Conservation (phyloP, 441 rosid genomes). For the Euphorbia schlechtendalii region DNA sequence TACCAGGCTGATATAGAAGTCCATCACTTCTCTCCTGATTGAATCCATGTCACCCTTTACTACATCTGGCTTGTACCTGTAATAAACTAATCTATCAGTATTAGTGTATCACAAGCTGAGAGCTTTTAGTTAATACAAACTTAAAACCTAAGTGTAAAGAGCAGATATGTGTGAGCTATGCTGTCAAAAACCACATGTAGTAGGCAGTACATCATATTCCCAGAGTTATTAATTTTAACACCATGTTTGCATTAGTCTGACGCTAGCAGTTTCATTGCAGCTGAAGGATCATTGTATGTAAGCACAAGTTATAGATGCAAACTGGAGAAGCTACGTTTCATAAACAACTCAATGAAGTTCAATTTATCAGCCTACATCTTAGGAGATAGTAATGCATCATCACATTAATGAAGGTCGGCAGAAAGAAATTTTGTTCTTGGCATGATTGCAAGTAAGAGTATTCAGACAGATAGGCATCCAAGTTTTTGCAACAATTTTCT, state of each 20-base stretch:
- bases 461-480: background rate
- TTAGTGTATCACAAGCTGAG: background rate
- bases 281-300: background rate
- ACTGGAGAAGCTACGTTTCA: background rate
- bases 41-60: conserved; percentile 98
- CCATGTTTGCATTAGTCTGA: background rate
- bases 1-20: conserved; percentile 59
- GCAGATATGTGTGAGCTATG: background rate
- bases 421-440: background rate
- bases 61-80: conserved; percentile 75
- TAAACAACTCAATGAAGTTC: background rate
- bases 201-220: too few species aligned
- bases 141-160: background rate
- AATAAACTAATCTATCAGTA: conserved; percentile 10
- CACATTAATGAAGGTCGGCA: background rate
- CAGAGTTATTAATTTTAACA: background rate
- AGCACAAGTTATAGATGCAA: background rate
- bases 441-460: background rate
- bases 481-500: background rate
- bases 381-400: background rate
- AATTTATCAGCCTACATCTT: background rate
- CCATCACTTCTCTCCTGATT: conserved; percentile 47
- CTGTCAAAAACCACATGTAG: too few species aligned
- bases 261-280: background rate
- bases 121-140: background rate